These are phyloP conservation scores for Amylocystis lapponica DNA, from an alignment of 768 basidiomycete species.

Conservation along the genomic window DNA sequence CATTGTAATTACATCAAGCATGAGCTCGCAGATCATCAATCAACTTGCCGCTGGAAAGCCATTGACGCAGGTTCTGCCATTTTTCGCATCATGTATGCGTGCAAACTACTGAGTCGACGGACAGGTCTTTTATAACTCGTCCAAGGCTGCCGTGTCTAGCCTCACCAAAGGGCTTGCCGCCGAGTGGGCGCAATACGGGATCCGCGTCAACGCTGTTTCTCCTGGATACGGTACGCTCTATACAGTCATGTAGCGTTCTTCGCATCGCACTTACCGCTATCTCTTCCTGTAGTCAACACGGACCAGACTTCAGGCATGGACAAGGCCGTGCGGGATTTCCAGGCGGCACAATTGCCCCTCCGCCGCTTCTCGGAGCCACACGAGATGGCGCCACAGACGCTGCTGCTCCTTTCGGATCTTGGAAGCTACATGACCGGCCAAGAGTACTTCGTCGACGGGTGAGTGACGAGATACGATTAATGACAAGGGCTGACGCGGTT, in stretches of 20 bases:
- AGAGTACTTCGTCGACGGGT: slow-evolving; percentile 55
- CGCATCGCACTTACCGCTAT: too few species aligned
- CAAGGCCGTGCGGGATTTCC: slow-evolving; percentile 40
- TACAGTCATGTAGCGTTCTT: too few species aligned
- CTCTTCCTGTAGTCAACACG: slow-evolving; percentile 38
- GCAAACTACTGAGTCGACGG: too few species aligned
- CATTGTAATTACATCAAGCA: slow-evolving; percentile 60
- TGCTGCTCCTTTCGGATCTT: slow-evolving; percentile 47
- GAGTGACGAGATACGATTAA: slow-evolving; percentile 11
- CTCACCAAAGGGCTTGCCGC: slow-evolving; percentile 58
- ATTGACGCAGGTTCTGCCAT: slow-evolving; percentile 40
- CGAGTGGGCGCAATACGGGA: slow-evolving; percentile 49
- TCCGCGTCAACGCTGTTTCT: slow-evolving; percentile 56
- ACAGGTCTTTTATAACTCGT: slow-evolving; percentile 53
- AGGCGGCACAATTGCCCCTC: slow-evolving; percentile 45
- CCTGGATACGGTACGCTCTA: slow-evolving; percentile 42
- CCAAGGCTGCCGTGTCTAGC: slow-evolving; percentile 63
- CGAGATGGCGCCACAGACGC: slow-evolving; percentile 51
- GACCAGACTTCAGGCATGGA: slow-evolving; percentile 56
- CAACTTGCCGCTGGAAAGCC: slow-evolving; percentile 38
- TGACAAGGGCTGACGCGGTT: not conserved
- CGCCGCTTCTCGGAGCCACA: slow-evolving; percentile 54
- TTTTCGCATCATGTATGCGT: too few species aligned
- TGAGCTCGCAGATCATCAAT: slow-evolving; percentile 66
- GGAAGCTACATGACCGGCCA: slow-evolving; percentile 54